These are phyloP conservation scores for Xylaria sp. DNA, from an alignment of 2,329 filamentous ascomycete species.

Conservation along the genomic window DNA sequence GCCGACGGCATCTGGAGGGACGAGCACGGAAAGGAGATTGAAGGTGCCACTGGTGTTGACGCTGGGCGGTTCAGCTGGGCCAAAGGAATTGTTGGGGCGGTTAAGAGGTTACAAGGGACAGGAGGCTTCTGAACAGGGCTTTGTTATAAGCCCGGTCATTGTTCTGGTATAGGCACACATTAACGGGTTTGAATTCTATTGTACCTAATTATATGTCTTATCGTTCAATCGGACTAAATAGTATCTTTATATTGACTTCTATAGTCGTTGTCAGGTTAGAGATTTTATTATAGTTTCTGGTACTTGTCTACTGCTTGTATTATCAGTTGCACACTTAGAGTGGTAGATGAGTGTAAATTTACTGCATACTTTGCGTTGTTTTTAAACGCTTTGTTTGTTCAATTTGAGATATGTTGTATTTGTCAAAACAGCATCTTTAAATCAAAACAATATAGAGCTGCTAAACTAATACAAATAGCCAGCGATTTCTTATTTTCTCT, in stretches of 20 bases:
- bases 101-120: slow-evolving; percentile 46
- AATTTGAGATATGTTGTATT: not conserved
- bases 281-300: not conserved
- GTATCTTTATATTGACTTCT: too few relatives aligned
- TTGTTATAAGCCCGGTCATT: not conserved
- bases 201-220: not conserved
- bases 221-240: not conserved
- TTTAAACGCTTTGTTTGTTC: not conserved
- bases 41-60: slow-evolving; percentile 65
- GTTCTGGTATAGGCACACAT: not conserved
- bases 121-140: slow-evolving; percentile 44
- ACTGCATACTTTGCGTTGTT: too few relatives aligned
- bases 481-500: too few relatives aligned
- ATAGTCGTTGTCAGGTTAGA: not conserved
- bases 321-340: not conserved
- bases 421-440: not conserved
- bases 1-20: slow-evolving; percentile 73
- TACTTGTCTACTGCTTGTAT: not conserved
- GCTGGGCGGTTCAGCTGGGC: slow-evolving; percentile 51
- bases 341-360: not conserved
- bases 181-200: not conserved
- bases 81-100: slow-evolving; percentile 45
- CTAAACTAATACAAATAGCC: not conserved
- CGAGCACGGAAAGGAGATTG: slow-evolving; percentile 55
- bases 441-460: not conserved